phyloP scores from a whole-genome alignment of 805 yeast genomes.

The Candida caryicola region DNA sequence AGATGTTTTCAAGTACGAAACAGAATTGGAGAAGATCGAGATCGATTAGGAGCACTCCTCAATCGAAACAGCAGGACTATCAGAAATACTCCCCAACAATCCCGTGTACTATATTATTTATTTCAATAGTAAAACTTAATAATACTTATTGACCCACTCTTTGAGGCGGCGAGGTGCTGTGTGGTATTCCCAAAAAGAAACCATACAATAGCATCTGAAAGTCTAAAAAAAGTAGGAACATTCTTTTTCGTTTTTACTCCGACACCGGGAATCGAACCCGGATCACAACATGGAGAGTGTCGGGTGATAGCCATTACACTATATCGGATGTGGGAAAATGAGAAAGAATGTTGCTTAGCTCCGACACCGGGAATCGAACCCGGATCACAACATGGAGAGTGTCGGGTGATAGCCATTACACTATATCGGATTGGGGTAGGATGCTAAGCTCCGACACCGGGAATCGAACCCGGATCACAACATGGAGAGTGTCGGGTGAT shows the following conservation, averaged over 20 bases:
- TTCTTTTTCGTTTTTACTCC: neutral
- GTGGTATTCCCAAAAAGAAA: neutral
- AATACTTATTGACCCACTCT: neutral
- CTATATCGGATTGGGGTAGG: constrained; percentile 20
- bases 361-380: constrained; percentile 20
- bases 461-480: constrained; percentile 6
- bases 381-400: constrained; percentile 26
- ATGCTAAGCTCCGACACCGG: constrained; percentile 3
- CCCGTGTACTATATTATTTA: too few species aligned
- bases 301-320: constrained; percentile 8
- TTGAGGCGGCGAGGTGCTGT: neutral
- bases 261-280: constrained; percentile 10
- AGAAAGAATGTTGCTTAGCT: constrained; percentile 7
- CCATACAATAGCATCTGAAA: neutral
- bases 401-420: constrained; percentile 28
- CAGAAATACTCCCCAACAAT: too few species aligned
- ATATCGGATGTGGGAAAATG: constrained; percentile 4
- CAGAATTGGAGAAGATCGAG: constrained; percentile 1
- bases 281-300: constrained; percentile 8
- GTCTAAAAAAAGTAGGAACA: too few species aligned
- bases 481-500: constrained; percentile 16
- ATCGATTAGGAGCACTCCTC: too few species aligned
- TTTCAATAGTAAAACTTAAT: neutral
- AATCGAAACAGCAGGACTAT: too few species aligned
- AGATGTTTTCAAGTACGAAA: neutral